Evolutionary conservation across 306 rosid genomes (phyloP).

Genomic region (Malus sylvestris): DNA sequence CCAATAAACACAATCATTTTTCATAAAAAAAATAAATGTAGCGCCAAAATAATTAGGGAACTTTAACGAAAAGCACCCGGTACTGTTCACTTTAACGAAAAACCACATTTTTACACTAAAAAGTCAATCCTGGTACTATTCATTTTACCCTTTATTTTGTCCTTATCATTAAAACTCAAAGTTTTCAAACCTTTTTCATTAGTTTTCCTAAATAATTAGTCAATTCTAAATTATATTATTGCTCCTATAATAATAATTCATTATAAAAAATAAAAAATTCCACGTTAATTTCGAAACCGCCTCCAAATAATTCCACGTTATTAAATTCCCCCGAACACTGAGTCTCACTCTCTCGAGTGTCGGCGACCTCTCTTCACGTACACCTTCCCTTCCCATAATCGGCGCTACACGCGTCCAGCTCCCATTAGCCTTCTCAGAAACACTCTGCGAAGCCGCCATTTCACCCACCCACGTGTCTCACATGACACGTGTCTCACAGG

Average conservation of each 20-base stretch:
- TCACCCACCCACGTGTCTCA: conserved; percentile 15
- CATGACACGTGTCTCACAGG: background rate
- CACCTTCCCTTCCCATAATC: conserved; percentile 20
- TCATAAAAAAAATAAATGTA: too few species aligned
- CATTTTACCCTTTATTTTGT: too few species aligned
- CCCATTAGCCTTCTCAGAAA: background rate
- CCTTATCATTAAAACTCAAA: too few species aligned
- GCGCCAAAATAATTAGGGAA: too few species aligned
- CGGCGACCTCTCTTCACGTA: conserved; percentile 33
- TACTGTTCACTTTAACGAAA: too few species aligned
- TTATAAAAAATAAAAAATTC: background rate
- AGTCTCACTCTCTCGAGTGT: conserved; percentile 9
- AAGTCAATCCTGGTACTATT: too few species aligned
- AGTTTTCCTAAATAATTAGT: too few species aligned
- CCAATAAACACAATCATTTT: too few species aligned
- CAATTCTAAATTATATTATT: background rate
- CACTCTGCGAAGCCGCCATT: conserved; percentile 17
- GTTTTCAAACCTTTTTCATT: too few species aligned
- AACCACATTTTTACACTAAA: too few species aligned
- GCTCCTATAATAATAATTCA: background rate
- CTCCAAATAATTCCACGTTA: conserved; percentile 26
- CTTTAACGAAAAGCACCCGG: too few species aligned
- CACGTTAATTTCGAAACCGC: background rate
- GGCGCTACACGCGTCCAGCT: conserved; percentile 32
- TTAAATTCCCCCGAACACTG: background rate